Base-by-base conservation (phyloP, 495 filamentous ascomycete species). In the Hypoxylon lienhwacheense region DNA sequence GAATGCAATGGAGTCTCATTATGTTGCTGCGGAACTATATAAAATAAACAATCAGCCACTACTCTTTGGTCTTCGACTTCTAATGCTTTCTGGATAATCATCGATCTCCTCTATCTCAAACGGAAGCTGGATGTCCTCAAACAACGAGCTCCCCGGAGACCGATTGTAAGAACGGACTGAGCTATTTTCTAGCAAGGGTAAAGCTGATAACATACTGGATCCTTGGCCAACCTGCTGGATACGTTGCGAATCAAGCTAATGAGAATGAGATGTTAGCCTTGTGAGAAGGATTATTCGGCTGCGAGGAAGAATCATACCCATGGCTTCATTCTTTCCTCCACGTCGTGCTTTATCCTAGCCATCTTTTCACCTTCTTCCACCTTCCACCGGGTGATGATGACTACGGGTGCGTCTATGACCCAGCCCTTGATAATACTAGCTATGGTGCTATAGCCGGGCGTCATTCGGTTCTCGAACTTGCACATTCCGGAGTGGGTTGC, bases 401-500 rank as follows among this genome's bases (percentile, higher is more conserved):
- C 73, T 1, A 71, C 55, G 1, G 82, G 81, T 1, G 83, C 83
- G 35, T 83, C 77, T 3, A 74, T 66, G 0, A 82, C 80, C 75
- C 88, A 95, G 14, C 87, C 79, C 29, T 82, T 75, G 8, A 95
- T 72, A 0, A 85, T 85, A 24, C 85, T 87, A 1, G 84, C 83
- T 10, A 95, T 77, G 12, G 85, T 83, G 33, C 84, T 78, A 58
- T 85, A 95, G 1, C 90, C 90, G 0, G 89, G 85, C 0, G 89
- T 77, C 47, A 75, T 81, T 15, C 82, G 79, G 55, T 81, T 83
- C 22, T 87, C 85, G 54, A 93, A 95, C 62, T 90, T 93, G 74
- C 85, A 90, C 88, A 95, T 93, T 26, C 81, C 77, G n/a, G 85
- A 86, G 65, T 95, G 90, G n/a, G 82, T 85, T 1, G 87, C 85